Percentiles rank a stretch among this genome's conserved stretches.
Evolutionary conservation across 1,284 basidiomycete species (phyloP).

Genomic region (Agaricales sp.): DNA sequence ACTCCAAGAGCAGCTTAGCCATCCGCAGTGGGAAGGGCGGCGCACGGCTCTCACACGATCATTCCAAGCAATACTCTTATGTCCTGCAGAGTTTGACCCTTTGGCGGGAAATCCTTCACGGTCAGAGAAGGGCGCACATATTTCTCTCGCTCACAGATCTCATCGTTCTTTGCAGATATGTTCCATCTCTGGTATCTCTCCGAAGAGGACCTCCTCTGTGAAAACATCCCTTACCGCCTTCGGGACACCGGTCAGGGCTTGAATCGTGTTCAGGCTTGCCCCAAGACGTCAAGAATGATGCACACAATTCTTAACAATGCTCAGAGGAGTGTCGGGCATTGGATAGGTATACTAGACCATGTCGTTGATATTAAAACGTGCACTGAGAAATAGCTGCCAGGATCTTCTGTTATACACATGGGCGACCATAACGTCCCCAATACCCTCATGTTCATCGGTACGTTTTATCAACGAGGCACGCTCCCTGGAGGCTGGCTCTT

Average conservation of each 20-base stretch:
- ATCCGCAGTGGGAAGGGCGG: conserved; percentile 71
- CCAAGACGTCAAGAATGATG: conserved; percentile 80
- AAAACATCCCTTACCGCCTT: conserved; percentile 60
- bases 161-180: conserved; percentile 44
- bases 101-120: conserved; percentile 75
- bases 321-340: conserved; percentile 65
- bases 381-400: background rate
- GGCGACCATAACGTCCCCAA: conserved; percentile 83
- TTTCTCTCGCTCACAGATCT: too few relatives aligned
- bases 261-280: conserved; percentile 73
- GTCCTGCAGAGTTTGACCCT: conserved; percentile 74
- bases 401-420: conserved; percentile 41
- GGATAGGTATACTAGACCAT: conserved; percentile 41
- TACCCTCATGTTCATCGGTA: conserved; percentile 65
- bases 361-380: background rate
- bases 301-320: conserved; percentile 71
- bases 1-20: conserved; percentile 53
- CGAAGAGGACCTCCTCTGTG: conserved; percentile 68
- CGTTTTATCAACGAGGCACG: conserved; percentile 2
- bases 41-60: conserved; percentile 71
- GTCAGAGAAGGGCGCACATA: conserved; percentile 27
- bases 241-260: conserved; percentile 77
- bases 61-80: conserved; percentile 72
- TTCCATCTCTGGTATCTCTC: conserved; percentile 75
- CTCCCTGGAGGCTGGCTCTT: background rate